Conservation (phyloP, 129 eudicot species). For the Scalesia atractyloides region DNA sequence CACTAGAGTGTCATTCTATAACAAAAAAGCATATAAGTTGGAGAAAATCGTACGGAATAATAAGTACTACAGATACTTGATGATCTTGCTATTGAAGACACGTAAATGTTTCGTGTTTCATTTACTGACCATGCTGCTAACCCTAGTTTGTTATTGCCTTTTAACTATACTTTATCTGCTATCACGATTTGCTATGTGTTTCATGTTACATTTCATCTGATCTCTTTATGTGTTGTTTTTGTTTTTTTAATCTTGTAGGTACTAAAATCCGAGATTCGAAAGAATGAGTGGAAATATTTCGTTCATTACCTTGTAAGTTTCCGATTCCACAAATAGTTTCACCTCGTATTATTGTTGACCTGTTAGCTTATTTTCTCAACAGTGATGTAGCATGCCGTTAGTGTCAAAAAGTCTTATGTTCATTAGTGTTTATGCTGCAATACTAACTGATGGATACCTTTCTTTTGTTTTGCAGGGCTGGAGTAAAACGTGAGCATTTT, state of each 20-base stretch:
- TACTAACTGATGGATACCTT: conserved; percentile 1
- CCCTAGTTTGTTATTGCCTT: neutral
- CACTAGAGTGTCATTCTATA: neutral
- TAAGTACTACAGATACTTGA: neutral
- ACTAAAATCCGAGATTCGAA: conserved; percentile 67
- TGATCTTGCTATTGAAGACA: conserved; percentile 4
- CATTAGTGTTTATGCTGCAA: conserved; percentile 15
- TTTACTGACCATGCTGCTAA: conserved; percentile 1
- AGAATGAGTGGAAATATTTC: conserved; percentile 72
- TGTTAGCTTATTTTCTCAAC: conserved; percentile 6
- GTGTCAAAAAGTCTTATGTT: conserved; percentile 1
- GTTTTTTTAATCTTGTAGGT: conserved; percentile 49
- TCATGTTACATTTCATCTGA: neutral
- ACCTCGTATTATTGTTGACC: neutral
- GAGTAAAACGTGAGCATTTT: conserved; percentile 85
- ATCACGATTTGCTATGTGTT: conserved; percentile 8
- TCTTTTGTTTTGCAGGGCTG: conserved; percentile 75
- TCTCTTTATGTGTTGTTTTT: conserved; percentile 16
- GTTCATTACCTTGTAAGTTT: conserved; percentile 93
- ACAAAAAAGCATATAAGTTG: conserved; percentile 11
- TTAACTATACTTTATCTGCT: neutral
- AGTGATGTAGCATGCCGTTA: conserved; percentile 15
- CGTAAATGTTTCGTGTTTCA: conserved; percentile 7
- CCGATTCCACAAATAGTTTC: conserved; percentile 5
- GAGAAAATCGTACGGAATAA: neutral